phyloP scores from a whole-genome alignment of 106 monocot species.

The Acorus calamus region DNA sequence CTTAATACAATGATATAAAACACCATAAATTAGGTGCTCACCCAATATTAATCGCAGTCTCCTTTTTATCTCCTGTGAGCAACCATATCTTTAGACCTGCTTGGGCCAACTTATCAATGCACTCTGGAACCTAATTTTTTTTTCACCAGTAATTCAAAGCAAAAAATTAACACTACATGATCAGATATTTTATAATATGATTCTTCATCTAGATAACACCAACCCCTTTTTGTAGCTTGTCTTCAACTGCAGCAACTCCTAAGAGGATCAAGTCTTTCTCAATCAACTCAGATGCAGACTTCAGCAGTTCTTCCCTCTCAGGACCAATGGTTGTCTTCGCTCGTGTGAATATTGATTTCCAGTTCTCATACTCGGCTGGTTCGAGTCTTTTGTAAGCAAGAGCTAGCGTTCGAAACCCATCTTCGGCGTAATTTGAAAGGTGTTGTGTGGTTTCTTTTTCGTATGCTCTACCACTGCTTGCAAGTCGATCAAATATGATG shows the following conservation, averaged over 20 bases:
- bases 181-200: no score
- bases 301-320: conserved; percentile 13
- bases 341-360: conserved; percentile 9
- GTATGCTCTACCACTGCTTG: conserved; percentile 4
- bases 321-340: conserved; percentile 18
- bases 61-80: conserved; percentile 26
- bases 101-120: conserved; percentile 21
- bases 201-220: neutral
- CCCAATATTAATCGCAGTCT: conserved; percentile 29
- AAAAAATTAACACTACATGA: neutral
- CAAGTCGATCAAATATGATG: conserved; percentile 13
- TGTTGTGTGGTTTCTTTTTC: conserved; percentile 11
- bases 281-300: conserved; percentile 14
- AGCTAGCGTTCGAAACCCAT: conserved; percentile 21
- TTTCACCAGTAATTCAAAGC: neutral
- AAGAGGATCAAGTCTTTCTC: conserved; percentile 20
- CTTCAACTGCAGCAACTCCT: conserved; percentile 18
- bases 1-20: no score
- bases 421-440: conserved; percentile 19
- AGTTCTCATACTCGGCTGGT: conserved; percentile 5
- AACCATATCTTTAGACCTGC: conserved; percentile 25
- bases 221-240: conserved; percentile 21
- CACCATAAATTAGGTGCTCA: neutral
- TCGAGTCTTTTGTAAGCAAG: conserved; percentile 15
- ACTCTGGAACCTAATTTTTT: conserved; percentile 17